Evolutionary conservation across 2,329 filamentous ascomycete species (phyloP).

Genomic region (Hypoxylon sp.): DNA sequence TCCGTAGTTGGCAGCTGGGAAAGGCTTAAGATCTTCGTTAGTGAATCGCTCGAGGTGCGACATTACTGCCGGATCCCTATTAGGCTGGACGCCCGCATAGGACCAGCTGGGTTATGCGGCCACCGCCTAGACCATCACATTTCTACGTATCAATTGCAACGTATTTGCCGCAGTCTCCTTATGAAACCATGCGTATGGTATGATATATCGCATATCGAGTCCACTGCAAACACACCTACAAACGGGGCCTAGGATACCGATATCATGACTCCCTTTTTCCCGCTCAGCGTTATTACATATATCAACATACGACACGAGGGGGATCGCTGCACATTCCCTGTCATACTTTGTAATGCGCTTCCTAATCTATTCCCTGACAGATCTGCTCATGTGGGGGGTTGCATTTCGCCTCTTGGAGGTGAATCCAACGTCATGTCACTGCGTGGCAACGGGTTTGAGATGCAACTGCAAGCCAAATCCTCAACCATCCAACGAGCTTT

Average conservation of each 20-base stretch:
- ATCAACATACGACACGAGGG: slow-evolving; percentile 18
- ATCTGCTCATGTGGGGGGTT: slow-evolving; percentile 40
- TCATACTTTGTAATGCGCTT: slow-evolving; percentile 30
- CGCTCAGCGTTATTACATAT: slow-evolving; percentile 3
- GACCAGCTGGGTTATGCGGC: slow-evolving; percentile 41
- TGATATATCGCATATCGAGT: slow-evolving; percentile 15
- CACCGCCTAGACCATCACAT: slow-evolving; percentile 40
- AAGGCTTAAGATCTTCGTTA: slow-evolving; percentile 21
- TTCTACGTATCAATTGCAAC: slow-evolving; percentile 28
- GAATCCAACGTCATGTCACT: slow-evolving; percentile 41
- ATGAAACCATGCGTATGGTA: slow-evolving; percentile 9
- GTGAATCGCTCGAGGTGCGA: slow-evolving; percentile 18
- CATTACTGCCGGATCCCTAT: slow-evolving; percentile 30
- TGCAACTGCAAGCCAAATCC: slow-evolving; percentile 32
- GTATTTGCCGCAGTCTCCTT: slow-evolving; percentile 7
- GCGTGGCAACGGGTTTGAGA: slow-evolving; percentile 26
- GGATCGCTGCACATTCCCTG: slow-evolving; percentile 27
- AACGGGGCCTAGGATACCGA: slow-evolving; percentile 2
- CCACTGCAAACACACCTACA: slow-evolving; percentile 6
- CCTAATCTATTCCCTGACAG: slow-evolving; percentile 37
- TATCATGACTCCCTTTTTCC: slow-evolving; percentile 16
- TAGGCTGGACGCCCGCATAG: slow-evolving; percentile 33
- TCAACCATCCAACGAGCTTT: slow-evolving; percentile 17
- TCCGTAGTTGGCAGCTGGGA: slow-evolving; percentile 39
- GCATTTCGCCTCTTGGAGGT: slow-evolving; percentile 38